These are phyloP conservation scores for Wickerhamiella infanticola DNA, from an alignment of 1,139 yeast genomes.

Conservation along the genomic window DNA sequence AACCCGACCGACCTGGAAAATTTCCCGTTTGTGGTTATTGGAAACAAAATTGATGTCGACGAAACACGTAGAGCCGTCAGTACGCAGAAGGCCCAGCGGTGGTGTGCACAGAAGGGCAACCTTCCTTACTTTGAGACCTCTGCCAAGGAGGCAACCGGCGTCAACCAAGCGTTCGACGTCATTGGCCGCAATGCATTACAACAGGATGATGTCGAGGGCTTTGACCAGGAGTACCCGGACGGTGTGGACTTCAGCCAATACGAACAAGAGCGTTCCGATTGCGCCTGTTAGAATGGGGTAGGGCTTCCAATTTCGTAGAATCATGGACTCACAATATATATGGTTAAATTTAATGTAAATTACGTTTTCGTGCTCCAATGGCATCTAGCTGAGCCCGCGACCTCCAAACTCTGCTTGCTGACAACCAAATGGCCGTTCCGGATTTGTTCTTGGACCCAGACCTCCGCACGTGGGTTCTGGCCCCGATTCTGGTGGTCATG, in stretches of 20 bases:
- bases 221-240: slow-evolving; percentile 85
- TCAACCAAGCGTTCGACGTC: slow-evolving; percentile 89
- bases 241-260: slow-evolving; percentile 79
- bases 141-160: slow-evolving; percentile 88
- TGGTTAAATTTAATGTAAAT: too few species aligned
- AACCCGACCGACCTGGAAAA: slow-evolving; percentile 86
- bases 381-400: too few species aligned
- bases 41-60: slow-evolving; percentile 89
- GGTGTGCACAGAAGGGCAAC: slow-evolving; percentile 76
- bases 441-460: slow-evolving; percentile 62
- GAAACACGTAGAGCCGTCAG: slow-evolving; percentile 76
- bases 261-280: slow-evolving; percentile 62
- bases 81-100: slow-evolving; percentile 68
- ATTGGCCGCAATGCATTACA: slow-evolving; percentile 91
- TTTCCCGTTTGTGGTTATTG: slow-evolving; percentile 88
- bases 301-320: neutral
- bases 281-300: slow-evolving; percentile 43
- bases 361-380: too few species aligned
- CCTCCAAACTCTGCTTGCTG: neutral
- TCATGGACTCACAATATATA: too few species aligned
- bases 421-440: slow-evolving; percentile 7
- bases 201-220: slow-evolving; percentile 74
- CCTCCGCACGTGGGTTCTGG: slow-evolving; percentile 74
- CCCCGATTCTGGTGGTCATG: slow-evolving; percentile 86
- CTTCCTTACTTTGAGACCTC: slow-evolving; percentile 88